Evolutionary conservation across 441 rosid genomes (phyloP).

Genomic region (Capsella rubella): DNA sequence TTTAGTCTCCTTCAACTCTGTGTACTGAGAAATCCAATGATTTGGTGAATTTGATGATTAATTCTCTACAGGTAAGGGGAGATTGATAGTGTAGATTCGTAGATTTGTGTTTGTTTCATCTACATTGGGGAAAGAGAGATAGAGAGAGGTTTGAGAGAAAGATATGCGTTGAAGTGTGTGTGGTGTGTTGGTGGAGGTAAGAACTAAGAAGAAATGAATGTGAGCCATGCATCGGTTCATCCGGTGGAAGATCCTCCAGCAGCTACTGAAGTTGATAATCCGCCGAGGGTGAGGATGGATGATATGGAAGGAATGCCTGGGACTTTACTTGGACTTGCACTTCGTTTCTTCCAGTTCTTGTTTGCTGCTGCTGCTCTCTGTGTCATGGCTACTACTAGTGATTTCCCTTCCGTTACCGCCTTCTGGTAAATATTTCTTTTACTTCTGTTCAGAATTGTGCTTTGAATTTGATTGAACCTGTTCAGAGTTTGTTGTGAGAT

Average conservation of each 20-base stretch:
- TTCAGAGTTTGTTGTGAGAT: not conserved
- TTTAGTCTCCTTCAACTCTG: not conserved
- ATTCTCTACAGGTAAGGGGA: slow-evolving; percentile 24
- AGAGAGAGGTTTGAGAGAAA: not conserved
- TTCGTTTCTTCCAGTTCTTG: slow-evolving; percentile 68
- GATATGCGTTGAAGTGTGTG: slow-evolving; percentile 2
- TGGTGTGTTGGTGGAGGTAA: slow-evolving; percentile 16
- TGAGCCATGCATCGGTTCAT: slow-evolving; percentile 81
- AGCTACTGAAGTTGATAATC: slow-evolving; percentile 48
- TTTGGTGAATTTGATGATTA: slow-evolving; percentile 17
- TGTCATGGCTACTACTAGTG: slow-evolving; percentile 79
- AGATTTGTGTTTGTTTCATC: not conserved
- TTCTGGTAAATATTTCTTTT: slow-evolving; percentile 44
- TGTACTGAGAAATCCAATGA: not conserved
- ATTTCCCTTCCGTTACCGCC: slow-evolving; percentile 78
- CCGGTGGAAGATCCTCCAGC: slow-evolving; percentile 85
- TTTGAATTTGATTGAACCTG: not conserved
- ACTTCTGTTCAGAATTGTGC: not conserved
- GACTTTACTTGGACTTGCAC: slow-evolving; percentile 68
- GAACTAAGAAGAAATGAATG: slow-evolving; percentile 46
- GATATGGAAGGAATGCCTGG: slow-evolving; percentile 94
- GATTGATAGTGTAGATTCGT: not conserved
- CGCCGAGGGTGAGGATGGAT: slow-evolving; percentile 79
- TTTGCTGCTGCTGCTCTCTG: slow-evolving; percentile 64
- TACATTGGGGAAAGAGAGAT: not conserved